phyloP scores from a whole-genome alignment of 1,284 basidiomycete species.

The Tilletia horrida region DNA sequence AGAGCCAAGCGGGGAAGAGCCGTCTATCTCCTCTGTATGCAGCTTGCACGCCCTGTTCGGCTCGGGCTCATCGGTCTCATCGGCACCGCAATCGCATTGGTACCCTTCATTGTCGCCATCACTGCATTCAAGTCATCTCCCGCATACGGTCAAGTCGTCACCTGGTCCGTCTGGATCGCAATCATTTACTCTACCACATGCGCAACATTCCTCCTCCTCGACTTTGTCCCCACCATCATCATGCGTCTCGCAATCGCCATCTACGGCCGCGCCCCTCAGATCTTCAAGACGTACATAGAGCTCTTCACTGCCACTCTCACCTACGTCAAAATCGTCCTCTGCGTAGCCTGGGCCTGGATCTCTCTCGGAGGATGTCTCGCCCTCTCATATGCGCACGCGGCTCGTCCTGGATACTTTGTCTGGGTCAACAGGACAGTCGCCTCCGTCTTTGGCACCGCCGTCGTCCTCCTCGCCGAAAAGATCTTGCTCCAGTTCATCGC shows the following conservation, averaged over 20 bases:
- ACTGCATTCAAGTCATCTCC: slow-evolving; percentile 26
- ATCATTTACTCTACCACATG: slow-evolving; percentile 49
- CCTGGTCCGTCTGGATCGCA: slow-evolving; percentile 50
- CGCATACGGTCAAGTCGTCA: slow-evolving; percentile 36
- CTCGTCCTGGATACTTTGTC: slow-evolving; percentile 37
- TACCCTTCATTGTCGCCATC: slow-evolving; percentile 49
- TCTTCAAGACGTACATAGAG: slow-evolving; percentile 43
- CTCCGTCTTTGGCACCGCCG: slow-evolving; percentile 43
- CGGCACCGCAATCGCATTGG: slow-evolving; percentile 41
- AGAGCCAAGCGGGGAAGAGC: slow-evolving; percentile 40
- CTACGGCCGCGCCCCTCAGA: slow-evolving; percentile 44
- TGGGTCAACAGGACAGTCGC: slow-evolving; percentile 37
- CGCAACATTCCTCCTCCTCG: slow-evolving; percentile 46
- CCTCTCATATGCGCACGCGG: slow-evolving; percentile 27
- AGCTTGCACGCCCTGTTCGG: slow-evolving; percentile 47
- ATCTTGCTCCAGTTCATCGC: slow-evolving; percentile 40
- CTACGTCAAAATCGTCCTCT: slow-evolving; percentile 48
- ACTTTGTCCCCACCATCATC: slow-evolving; percentile 38
- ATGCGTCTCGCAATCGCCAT: slow-evolving; percentile 42
- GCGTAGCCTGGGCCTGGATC: slow-evolving; percentile 52
- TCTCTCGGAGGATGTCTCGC: slow-evolving; percentile 45
- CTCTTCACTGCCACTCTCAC: slow-evolving; percentile 41
- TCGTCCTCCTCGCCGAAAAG: slow-evolving; percentile 47
- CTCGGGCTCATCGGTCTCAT: slow-evolving; percentile 40
- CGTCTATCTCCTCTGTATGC: slow-evolving; percentile 41